Evolutionary conservation across 805 yeast genomes (phyloP), one percentile per base, ranked within the genome.

Genomic region (Candida ortonii): DNA sequence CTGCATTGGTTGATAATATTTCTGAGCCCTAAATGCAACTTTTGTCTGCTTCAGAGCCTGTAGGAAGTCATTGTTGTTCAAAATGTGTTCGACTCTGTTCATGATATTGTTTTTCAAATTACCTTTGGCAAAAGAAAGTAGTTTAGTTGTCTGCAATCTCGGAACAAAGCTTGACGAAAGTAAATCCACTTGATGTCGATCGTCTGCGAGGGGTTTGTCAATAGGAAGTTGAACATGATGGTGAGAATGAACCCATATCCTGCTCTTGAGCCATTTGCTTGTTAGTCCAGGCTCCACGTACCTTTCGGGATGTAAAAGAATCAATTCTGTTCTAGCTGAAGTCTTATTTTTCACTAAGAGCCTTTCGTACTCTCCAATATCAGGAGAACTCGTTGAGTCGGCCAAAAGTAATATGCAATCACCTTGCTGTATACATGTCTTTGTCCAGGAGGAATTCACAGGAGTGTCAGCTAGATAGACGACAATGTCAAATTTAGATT

Each of bases 201-300:
- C 22, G 28, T 36, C 39, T 28, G 46, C 22, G 3, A 38, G 12
- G 8, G 31, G 22, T 11, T 39, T 26, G 3, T 36, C 28, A 26
- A 53, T 46, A 10, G 48, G 36, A 77, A 89, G 79, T 48, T 86
- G 94, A 10, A 90, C 75, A 56, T 90, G 97, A 55, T 93, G 97
- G 53, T 90, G 96, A 0, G 87, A 78, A 44, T 86, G 86, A 3
- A 93, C 87, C 97, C 97, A 93, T 2, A 79, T 72, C 43, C 98
- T 66, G 39, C 76, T 76, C 49, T 83, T 84, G 31, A 93, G 67
- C 97, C 97, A 90, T 31, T 70, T 67, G 28, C 78, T 78, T 0
- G 97, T 88, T 7, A 84, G 69, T 0, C 98, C 98, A 0, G 95
- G 90, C 16, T 73, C 73, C 4, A 93, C 96, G 43, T 66, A 76